A percentile compares a stretch with the other conserved stretches of the same genome.
Conservation (phyloP, 2,329 filamentous ascomycete genomes). For the Penicillium sp. region DNA sequence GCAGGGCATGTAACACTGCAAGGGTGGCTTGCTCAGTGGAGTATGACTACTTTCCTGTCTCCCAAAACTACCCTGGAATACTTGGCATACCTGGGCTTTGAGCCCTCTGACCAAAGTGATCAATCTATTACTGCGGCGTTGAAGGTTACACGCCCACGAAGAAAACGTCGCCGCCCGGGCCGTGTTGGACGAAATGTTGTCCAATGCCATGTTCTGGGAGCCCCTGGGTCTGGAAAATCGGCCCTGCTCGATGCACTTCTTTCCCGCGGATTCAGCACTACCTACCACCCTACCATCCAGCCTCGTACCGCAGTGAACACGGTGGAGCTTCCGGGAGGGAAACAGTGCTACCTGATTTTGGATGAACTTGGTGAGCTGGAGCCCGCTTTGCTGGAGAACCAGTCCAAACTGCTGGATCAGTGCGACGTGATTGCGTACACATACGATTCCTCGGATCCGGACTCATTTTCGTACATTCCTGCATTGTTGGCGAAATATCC, state of each 20-base stretch:
- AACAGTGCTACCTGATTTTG: conserved; percentile 92
- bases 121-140: conserved; percentile 72
- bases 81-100: conserved; percentile 90
- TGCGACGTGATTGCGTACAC: conserved; percentile 92
- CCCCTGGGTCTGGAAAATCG: conserved; percentile 79
- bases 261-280: conserved; percentile 70
- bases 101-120: conserved; percentile 62
- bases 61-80: conserved; percentile 93
- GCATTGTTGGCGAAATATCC: conserved; percentile 68
- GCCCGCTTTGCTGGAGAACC: conserved; percentile 85
- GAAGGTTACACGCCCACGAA: conserved; percentile 85
- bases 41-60: conserved; percentile 96
- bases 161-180: conserved; percentile 69
- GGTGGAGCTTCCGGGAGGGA: conserved; percentile 87
- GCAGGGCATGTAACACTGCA: conserved; percentile 90
- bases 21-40: conserved; percentile 98
- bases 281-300: conserved; percentile 90
- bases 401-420: conserved; percentile 69
- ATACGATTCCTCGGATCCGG: conserved; percentile 93
- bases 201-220: conserved; percentile 82
- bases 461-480: conserved; percentile 88
- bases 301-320: conserved; percentile 89
- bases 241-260: conserved; percentile 84
- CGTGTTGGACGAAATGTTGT: conserved; percentile 91
- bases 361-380: conserved; percentile 95